A percentile compares a stretch with the other conserved stretches of the same genome.
Evolutionary conservation across 345 rosid species (phyloP).

Genomic region (Eucalyptus caleyi): DNA sequence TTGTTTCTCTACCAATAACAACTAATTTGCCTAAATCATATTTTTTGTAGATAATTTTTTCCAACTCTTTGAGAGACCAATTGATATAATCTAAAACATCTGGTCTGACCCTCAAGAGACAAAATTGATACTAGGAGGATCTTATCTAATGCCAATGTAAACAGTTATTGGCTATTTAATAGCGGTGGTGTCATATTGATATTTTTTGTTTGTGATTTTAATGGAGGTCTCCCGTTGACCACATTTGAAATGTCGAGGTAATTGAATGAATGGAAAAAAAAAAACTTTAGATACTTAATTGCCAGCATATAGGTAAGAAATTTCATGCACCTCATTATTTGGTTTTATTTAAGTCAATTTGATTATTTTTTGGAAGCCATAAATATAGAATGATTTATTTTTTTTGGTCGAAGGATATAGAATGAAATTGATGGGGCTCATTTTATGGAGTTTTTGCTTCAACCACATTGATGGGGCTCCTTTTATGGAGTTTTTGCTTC

Average conservation of each 20-base stretch:
- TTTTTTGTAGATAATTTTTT: too few relatives aligned
- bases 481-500: too few relatives aligned
- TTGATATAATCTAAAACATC: too few relatives aligned
- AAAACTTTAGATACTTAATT: not conserved
- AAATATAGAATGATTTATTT: too few relatives aligned
- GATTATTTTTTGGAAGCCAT: not conserved
- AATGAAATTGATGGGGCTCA: too few relatives aligned
- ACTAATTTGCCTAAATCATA: too few relatives aligned
- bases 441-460: too few relatives aligned
- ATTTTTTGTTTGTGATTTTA: too few relatives aligned
- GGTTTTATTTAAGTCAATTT: not conserved
- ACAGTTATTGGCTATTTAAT: not conserved
- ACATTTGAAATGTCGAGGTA: not conserved
- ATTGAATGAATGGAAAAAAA: not conserved
- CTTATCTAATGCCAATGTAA: not conserved
- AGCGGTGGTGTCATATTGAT: not conserved
- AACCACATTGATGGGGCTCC: too few relatives aligned
- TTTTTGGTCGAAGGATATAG: too few relatives aligned
- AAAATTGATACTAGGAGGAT: not conserved
- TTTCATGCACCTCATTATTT: not conserved
- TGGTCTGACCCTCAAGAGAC: not conserved
- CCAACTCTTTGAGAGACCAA: too few relatives aligned
- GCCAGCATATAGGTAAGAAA: not conserved
- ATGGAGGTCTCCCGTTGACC: not conserved
- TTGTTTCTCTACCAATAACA: too few relatives aligned